Conservation (phyloP, 1,139 yeast species). For the Pneumocystis jirovecii region DNA sequence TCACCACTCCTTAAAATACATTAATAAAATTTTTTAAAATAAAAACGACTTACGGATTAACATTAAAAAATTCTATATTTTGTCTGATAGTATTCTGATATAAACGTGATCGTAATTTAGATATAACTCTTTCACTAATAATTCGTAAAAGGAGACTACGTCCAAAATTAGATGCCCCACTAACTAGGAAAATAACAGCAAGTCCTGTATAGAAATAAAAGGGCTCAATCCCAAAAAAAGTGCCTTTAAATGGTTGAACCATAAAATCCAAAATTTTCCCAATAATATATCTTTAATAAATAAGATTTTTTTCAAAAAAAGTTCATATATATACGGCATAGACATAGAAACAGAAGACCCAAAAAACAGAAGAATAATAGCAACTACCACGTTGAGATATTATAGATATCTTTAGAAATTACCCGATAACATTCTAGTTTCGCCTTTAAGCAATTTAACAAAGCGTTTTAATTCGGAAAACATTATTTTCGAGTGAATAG, state of each 20-base stretch:
- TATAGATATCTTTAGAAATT: background rate
- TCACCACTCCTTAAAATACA: conserved; percentile 58
- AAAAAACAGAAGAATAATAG: conserved; percentile 44
- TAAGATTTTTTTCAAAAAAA: background rate
- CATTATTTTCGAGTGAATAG: background rate
- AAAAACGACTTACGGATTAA: conserved; percentile 29
- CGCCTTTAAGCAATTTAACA: background rate
- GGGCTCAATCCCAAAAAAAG: conserved; percentile 35
- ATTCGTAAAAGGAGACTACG: conserved; percentile 58
- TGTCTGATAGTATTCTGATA: conserved; percentile 66
- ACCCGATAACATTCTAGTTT: background rate
- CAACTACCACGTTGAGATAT: conserved; percentile 25
- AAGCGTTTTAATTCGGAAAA: background rate
- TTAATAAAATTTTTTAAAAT: background rate
- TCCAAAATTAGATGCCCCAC: conserved; percentile 68
- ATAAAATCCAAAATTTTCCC: conserved; percentile 57
- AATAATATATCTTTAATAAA: conserved; percentile 18
- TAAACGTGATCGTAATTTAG: conserved; percentile 60
- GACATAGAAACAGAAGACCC: conserved; percentile 56
- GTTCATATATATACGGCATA: conserved; percentile 39
- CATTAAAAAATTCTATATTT: conserved; percentile 85
- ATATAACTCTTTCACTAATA: conserved; percentile 75
- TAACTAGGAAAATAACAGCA: conserved; percentile 45
- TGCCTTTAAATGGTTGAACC: conserved; percentile 30
- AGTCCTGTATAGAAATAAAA: conserved; percentile 35